phyloP scores from a whole-genome alignment of 1,284 basidiomycete genomes.

The Afroboletus lepidellus region DNA sequence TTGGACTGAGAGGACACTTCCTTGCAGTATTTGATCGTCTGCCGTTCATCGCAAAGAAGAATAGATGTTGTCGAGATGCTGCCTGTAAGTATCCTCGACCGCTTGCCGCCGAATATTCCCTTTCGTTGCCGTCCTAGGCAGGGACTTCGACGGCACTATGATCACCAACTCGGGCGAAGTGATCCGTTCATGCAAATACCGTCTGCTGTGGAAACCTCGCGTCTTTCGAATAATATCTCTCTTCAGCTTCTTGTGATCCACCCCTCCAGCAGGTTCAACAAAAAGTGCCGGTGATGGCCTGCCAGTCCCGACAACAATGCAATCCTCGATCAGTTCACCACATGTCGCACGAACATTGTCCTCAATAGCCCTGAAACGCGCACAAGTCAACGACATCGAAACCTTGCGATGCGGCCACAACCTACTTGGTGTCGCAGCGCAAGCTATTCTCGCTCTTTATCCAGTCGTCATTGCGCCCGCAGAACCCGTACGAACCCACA shows the following conservation, averaged over 20 bases:
- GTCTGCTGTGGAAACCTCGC: conserved; percentile 56
- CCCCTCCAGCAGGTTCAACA: background rate
- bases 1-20: conserved; percentile 7
- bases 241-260: conserved; percentile 51
- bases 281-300: conserved; percentile 41
- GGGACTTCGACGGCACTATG: conserved; percentile 50
- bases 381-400: conserved; percentile 8
- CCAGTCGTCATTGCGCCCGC: conserved; percentile 75
- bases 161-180: conserved; percentile 52
- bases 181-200: conserved; percentile 70
- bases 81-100: conserved; percentile 56
- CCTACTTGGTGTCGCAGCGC: conserved; percentile 69
- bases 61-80: conserved; percentile 54
- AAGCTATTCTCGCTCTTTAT: conserved; percentile 74
- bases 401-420: background rate
- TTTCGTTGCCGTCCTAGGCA: conserved; percentile 67
- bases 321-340: conserved; percentile 53
- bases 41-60: conserved; percentile 26
- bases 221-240: conserved; percentile 66
- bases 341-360: conserved; percentile 62
- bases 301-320: conserved; percentile 64
- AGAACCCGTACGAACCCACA: conserved; percentile 56
- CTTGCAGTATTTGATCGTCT: background rate
- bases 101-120: conserved; percentile 66
- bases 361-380: conserved; percentile 54